Base-by-base conservation (phyloP, 768 basidiomycete genomes). In the Clitopilus hobsonii region DNA sequence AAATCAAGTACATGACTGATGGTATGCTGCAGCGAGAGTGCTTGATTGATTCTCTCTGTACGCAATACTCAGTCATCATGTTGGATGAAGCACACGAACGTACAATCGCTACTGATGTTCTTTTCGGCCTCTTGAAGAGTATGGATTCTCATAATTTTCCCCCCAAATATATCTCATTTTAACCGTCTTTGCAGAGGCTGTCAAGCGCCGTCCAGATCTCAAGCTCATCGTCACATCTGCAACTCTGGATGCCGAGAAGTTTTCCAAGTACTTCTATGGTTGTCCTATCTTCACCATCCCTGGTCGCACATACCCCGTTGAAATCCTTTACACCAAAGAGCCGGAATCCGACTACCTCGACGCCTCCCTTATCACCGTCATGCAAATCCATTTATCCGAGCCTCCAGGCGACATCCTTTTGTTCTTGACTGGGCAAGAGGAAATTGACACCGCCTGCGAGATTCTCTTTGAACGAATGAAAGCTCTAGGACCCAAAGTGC, bases 1-100 rank as follows among this genome's bases (percentile, higher is more conserved):
- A 90, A 65, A 99, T 99, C 81, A 99, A 98, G 72, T 99, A 97
- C 81, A 98, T 99, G 97, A 99, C 97, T 65, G 97, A 98, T 66
- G 97, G 97, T 75, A 98, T 99, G 94, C 80, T 99, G 23, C 92
- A 98, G 65, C 84, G 97, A 72, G 97, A 99, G 77, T 93, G 89
- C 60, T 76, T 99, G 52, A 91, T 98, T 65, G 97, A 99, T 65
- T 96, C 96, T 5, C 85, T 97, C 57, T 88, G 94, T 67, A 91
- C 86, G 57, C 82, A 85, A 48, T 99, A 99, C 68, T 93, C 92
- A 1, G 93, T 98, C 53, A 76, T 99, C 70, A 99, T 99, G 90
- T 78, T 99, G 68, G 97, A 99, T 67, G 97, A 99, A 73, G 97
- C 97, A 10, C 97, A 99, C 71, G 97, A 99, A 70, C 84, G 97